Base-by-base conservation (phyloP, 768 basidiomycete species). In the Fomitopsis serialis region DNA sequence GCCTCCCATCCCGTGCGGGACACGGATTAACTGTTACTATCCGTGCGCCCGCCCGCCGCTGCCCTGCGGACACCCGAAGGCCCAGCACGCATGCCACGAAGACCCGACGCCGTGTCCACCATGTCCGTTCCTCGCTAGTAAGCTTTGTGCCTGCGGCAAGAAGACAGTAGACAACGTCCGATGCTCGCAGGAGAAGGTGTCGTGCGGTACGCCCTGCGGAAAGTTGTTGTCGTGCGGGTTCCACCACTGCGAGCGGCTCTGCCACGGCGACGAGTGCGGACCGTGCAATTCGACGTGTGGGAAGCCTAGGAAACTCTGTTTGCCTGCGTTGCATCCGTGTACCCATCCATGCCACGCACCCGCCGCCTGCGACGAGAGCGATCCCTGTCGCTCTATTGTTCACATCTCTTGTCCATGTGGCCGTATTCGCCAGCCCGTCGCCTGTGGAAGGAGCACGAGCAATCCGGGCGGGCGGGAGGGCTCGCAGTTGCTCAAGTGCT, bases 1-100 rank as follows among this genome's bases (percentile, higher is more conserved):
- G 32, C 95, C 95, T 0, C 95, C 95, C 0, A 84, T 97, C 35
- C 80, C 87, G 0, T 98, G 96, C 60, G 92, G 91, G 15, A 94
- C 89, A 0, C 72, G 70, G 24, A 82, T 99, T 58, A 68, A 72
- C 35, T 99, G 97, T 63, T 69, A 73, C 1, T 89, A 87, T 68
- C 92, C 89, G 0, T 99, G 97, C 68, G 73, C 79, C 34, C 77
- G 80, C 2, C 82, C 85, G 1, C 68, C 81, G 1, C 85, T 85
- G 0, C 62, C 78, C 0, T 99, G 97, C 61, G 95, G 93, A 0
- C 97, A 98, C 61, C 81, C 87, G 0, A 79, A 78, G 55, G 77
- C 82, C 0, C 77, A 78, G 0, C 97, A 98, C 68, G 70, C 76
- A 5, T 98, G 97, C 61, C 97, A 98, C 66, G 86, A 88, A 58